A percentile compares a stretch with the other conserved stretches of the same genome.
phyloP scores from a whole-genome alignment of 768 basidiomycete genomes.

The Guyanaporus albipodus region DNA sequence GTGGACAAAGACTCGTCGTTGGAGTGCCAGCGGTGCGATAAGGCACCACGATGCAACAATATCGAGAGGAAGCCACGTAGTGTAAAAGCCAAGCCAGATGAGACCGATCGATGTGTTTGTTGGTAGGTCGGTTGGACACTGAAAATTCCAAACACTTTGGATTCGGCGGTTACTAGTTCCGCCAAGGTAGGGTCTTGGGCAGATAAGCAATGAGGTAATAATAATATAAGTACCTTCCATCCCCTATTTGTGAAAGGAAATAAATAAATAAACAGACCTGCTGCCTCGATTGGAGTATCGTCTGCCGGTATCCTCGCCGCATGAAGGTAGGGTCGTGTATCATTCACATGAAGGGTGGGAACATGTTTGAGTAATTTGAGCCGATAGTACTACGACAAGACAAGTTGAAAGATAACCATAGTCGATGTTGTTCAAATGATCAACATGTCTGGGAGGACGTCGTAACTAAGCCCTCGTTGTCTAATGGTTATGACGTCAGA shows the following conservation, averaged over 20 bases:
- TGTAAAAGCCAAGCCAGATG: not conserved
- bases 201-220: slow-evolving; percentile 1
- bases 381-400: too few relatives aligned
- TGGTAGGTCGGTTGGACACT: not conserved
- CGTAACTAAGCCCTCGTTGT: slow-evolving; percentile 62
- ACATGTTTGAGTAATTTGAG: too few relatives aligned
- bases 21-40: slow-evolving; percentile 10
- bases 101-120: not conserved
- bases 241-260: not conserved
- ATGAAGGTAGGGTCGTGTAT: too few relatives aligned
- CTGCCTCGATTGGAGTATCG: too few relatives aligned
- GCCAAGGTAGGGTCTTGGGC: slow-evolving; percentile 4
- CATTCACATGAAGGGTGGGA: too few relatives aligned
- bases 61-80: not conserved
- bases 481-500: slow-evolving; percentile 92
- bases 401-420: too few relatives aligned
- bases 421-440: not conserved
- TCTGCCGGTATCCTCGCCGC: too few relatives aligned
- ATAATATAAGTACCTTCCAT: not conserved
- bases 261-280: too few relatives aligned
- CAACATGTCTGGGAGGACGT: not conserved
- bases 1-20: not conserved
- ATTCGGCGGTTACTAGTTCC: not conserved
- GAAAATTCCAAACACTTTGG: not conserved
- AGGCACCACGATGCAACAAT: too few relatives aligned